Conservation (phyloP, 2,329 filamentous ascomycete species). For the Epichloe gansuensis region DNA sequence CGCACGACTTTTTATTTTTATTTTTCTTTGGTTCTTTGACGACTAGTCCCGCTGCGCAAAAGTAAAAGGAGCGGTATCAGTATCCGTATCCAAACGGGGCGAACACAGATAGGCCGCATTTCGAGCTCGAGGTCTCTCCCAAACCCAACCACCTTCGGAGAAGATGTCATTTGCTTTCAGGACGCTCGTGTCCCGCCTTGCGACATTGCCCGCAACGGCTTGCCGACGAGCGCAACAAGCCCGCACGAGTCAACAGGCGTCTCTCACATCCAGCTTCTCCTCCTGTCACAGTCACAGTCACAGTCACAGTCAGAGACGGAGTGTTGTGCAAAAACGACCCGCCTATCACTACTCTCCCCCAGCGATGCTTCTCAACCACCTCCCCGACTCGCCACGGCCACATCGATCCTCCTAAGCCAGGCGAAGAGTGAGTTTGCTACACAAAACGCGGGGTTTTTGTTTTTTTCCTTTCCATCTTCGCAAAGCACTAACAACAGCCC, state of each 20-base stretch:
- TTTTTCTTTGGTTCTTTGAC: neutral
- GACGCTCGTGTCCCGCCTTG: slow-evolving; percentile 20
- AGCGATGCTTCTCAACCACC: slow-evolving; percentile 54
- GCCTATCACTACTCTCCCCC: neutral
- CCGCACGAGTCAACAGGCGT: slow-evolving; percentile 9
- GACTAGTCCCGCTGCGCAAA: too few species aligned
- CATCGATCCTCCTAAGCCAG: slow-evolving; percentile 70
- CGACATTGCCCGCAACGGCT: slow-evolving; percentile 19
- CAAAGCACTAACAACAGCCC: neutral
- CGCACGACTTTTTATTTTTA: too few species aligned
- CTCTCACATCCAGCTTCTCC: neutral
- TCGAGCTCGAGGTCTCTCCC: too few species aligned
- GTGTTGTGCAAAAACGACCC: neutral
- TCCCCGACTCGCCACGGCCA: slow-evolving; percentile 58
- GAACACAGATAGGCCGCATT: too few species aligned
- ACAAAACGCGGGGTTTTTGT: neutral
- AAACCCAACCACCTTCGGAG: neutral
- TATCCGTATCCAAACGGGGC: too few species aligned
- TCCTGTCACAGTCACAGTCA: neutral
- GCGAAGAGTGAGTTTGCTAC: slow-evolving; percentile 65
- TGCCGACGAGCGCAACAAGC: slow-evolving; percentile 18
- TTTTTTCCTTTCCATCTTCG: too few species aligned
- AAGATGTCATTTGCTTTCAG: slow-evolving; percentile 21
- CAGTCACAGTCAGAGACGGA: neutral
- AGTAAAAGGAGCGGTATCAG: too few species aligned